Percentiles rank a stretch among this genome's conserved stretches.
Conservation (phyloP, 176 grass and related monocot genomes). For the Avena insularis region DNA sequence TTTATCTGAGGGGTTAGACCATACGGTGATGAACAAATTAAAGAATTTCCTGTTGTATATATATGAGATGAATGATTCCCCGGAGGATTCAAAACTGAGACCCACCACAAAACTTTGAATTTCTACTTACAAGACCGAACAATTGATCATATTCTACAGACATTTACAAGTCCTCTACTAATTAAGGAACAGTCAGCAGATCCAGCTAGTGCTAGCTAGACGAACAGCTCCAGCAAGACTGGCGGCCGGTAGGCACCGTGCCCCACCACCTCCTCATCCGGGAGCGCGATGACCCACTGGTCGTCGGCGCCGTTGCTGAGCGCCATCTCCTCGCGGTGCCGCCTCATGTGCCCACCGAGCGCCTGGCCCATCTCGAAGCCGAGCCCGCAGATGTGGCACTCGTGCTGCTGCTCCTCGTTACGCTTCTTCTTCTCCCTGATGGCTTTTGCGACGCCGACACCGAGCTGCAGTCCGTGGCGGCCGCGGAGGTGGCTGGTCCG, state of each 20-base stretch:
- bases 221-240: background rate
- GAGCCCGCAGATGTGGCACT: constrained; percentile 65
- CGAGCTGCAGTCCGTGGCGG: constrained; percentile 46
- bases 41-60: no score
- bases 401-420: constrained; percentile 31
- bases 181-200: background rate
- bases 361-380: constrained; percentile 72
- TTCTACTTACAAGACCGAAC: no score
- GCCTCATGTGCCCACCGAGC: constrained; percentile 66
- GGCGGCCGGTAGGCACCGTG: background rate
- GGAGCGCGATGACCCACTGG: no score
- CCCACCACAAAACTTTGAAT: no score
- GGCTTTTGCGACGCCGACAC: constrained; percentile 39
- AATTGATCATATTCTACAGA: no score
- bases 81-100: no score
- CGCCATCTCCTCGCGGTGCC: constrained; percentile 50
- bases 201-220: background rate
- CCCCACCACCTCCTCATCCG: background rate
- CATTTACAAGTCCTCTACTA: no score
- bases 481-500: constrained; percentile 65
- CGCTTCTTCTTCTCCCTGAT: constrained; percentile 39
- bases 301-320: no score
- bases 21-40: no score
- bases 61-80: no score
- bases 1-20: no score